Evolutionary conservation across 2,329 filamentous ascomycete genomes (phyloP), one percentile per base, ranked within the genome.

Genomic region (Aspergillus sp.): DNA sequence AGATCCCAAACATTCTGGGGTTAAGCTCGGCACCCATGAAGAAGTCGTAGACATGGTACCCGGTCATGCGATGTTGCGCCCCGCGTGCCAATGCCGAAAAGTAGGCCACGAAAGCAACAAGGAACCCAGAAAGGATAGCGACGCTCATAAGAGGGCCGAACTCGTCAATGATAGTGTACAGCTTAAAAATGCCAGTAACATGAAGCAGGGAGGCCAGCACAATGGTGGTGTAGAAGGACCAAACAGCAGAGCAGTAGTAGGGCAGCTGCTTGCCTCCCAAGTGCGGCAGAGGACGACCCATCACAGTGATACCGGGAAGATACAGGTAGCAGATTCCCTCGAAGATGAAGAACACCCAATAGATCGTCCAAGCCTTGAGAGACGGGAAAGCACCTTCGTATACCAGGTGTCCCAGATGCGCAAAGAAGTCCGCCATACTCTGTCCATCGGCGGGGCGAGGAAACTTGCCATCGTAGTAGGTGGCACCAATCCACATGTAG

Each of bases 401-500:
- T 57, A 91, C 87, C 62, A 96, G 81, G 63, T 88, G 72, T 65
- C 80, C 84, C 74, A 98, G 77, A 66, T 96, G 88, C 60, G 82
- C 77, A 57, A 85, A 82, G 74, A 97, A 98, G 17, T 94, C 88
- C 11, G 72, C 67, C 73, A 86, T 86, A 67, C 83, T 88, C 81
- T 96, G 84, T 44, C 85, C 90, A 47, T 85, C 74, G 2, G 80
- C 79, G 1, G 87, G 90, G 47, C 81, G 79, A 15, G 95, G 95
- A 54, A 96, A 82, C 64, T 90, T 88, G 68, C 94, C 94, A 73
- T 92, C 82, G 79, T 97, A 99, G 80, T 94, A 96, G 53, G 89
- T 93, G 36, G 94, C 90, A 54, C 95, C 95, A 76, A 96, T 88
- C 93, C 93, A 98, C 93, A 99, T 96, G 81, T 97, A 98, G 85